Base-by-base conservation (phyloP, 306 rosid genomes). In the Vigna trinervia region DNA sequence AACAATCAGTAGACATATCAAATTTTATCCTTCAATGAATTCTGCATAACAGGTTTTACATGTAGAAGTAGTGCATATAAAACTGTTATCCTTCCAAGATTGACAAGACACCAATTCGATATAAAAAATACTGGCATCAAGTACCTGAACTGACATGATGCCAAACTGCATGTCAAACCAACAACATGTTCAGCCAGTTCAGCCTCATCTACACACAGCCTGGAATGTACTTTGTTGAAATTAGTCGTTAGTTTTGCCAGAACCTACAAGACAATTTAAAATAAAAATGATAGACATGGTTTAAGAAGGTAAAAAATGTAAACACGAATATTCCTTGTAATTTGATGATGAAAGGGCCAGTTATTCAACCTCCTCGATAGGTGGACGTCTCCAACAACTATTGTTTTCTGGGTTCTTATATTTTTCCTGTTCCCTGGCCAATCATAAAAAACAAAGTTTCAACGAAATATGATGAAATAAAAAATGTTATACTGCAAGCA, bases 81-180 rank as follows among this genome's bases (percentile, higher is more conserved):
- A 70, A 71, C 19, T 22, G 50, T 41, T 61, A 63, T 62, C 61
- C 53, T 69, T 53, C 60, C 51, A 58, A 38, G 36, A 70, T 69
- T 46, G 61, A 17, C 48, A 38, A 41, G 20, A 46, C 52, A 66
- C 75, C 15, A 51, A 78, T 74, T 76, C 23, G 26, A 81, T 71
- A 52, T 48, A 2, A 46, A 46, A 71, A 74, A 57, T 38, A 48
- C 19, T 67, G 63, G 61, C 63, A 60, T 46, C 78, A 61, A 80
- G 72, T 82, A 94, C 98, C 98, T 94, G 84, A 88, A 94, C 52
- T 89, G 98, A 80, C 97, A 94, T 84, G 97, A 94, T 20, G 98
- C 97, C 64, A 94, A 75, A 84, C 93, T 90, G 82, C 84, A 68
- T 8, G 97, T 94, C 92, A 94, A 86, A 78, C 97, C 98, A 84